Evolutionary conservation across 2,329 filamentous ascomycete species (phyloP).

Genomic region (Exophiala dermatitidis): DNA sequence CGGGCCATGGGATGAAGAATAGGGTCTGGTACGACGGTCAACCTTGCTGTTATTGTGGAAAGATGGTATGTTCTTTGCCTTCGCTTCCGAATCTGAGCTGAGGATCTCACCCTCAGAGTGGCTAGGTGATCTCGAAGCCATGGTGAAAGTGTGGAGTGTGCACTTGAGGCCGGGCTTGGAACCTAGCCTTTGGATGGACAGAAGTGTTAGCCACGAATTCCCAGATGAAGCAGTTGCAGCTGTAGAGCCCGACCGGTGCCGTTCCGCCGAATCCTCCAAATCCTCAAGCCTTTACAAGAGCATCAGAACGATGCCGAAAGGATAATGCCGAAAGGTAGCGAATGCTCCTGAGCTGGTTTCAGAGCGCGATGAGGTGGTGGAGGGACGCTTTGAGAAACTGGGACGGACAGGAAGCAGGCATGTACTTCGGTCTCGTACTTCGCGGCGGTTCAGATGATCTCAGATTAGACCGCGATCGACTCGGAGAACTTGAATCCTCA

Average conservation of each 20-base stretch:
- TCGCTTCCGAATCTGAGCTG: slow-evolving; percentile 63
- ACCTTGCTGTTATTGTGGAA: slow-evolving; percentile 70
- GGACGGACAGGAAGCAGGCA: too few species aligned
- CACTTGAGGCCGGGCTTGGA: slow-evolving; percentile 16
- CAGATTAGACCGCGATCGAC: too few species aligned
- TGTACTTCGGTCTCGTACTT: too few species aligned
- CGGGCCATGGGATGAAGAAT: slow-evolving; percentile 32
- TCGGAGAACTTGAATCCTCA: neutral
- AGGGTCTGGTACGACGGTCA: slow-evolving; percentile 86
- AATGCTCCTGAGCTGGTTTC: neutral
- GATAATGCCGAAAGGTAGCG: too few species aligned
- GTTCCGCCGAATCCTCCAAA: slow-evolving; percentile 17
- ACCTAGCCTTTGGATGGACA: slow-evolving; percentile 26
- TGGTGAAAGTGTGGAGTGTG: slow-evolving; percentile 30
- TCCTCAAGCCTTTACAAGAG: slow-evolving; percentile 6
- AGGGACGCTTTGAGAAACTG: neutral
- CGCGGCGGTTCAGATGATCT: too few species aligned
- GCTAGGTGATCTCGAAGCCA: slow-evolving; percentile 52
- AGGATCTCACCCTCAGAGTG: slow-evolving; percentile 84
- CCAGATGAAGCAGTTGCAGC: slow-evolving; percentile 18
- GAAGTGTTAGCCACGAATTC: slow-evolving; percentile 27
- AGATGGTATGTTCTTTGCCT: slow-evolving; percentile 80
- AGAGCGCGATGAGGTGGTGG: neutral
- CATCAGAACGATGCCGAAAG: neutral
- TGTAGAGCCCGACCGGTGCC: slow-evolving; percentile 29